Base-by-base conservation (phyloP, 2,329 filamentous ascomycete species). In the Penicillium sp. region DNA sequence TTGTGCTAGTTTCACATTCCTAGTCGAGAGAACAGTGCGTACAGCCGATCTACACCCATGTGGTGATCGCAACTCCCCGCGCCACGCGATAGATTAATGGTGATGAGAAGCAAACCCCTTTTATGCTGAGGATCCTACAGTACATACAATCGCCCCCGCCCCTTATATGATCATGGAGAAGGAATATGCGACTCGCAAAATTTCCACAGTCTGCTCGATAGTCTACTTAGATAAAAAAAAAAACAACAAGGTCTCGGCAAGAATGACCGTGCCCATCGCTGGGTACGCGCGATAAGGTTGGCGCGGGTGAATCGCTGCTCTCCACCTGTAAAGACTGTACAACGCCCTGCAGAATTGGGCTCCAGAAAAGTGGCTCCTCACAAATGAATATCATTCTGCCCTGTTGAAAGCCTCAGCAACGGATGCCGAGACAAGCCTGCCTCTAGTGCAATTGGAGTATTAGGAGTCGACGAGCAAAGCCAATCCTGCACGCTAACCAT, bases 401-500 rank as follows among this genome's bases (percentile, higher is more conserved):
- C 39, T 20, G 39, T 42, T 13, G 26, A 10, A 42, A 42, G 26
- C 39, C 39, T 42, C 24, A 20, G 9, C n/a, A 27, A 21, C 20
- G 36, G 15, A 15, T 40, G 39, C 39, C 39, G 39, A 42, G 23
- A 42, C 24, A 3, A 13, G 10, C 24, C 7, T 42, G 39, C 26
- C 8, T 18, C 39, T 42, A 42, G 39, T 42, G 29, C 39, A 20
- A 13, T 27, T 42, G 39, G 27, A 47, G 48, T 26, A 17, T 15
- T 8, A 24, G 13, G 17, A 9, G 13, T 40, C 23, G 23, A 40
- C 21, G 36, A 24, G 21, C 36, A 40, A 27, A 50, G 46, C 46
- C 42, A 50, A 54, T 17, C 41, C 40, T 51, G 37, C 48, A 55
- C 23, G 29, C 54, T 53, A 56, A 46, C 43, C 39, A 7, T 2